Percentiles rank a stretch among this genome's conserved stretches.
Evolutionary conservation across 23 red algal genomes (phyloP).

Genomic region (Chondrus crispus): DNA sequence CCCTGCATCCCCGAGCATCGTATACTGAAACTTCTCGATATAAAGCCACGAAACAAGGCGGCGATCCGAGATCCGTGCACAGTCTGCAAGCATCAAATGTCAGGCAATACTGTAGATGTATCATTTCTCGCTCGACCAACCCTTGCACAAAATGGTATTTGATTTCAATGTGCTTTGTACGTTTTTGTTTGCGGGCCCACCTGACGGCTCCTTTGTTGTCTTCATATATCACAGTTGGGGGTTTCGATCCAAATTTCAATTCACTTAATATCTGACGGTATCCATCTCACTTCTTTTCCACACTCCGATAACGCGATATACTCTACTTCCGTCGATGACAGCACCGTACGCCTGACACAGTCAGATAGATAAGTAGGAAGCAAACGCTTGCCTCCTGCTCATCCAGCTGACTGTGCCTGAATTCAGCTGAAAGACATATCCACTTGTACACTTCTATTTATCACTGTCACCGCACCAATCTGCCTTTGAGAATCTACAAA

Average conservation of each 20-base stretch:
- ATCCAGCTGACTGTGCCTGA: not conserved
- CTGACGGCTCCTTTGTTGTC: not conserved
- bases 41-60: too few relatives aligned
- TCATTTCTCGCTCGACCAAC: not conserved
- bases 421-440: not conserved
- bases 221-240: not conserved
- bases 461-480: constrained; percentile 24
- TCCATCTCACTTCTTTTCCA: constrained; percentile 20
- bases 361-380: too few relatives aligned
- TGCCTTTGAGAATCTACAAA: not conserved
- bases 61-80: too few relatives aligned
- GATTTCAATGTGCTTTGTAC: constrained; percentile 16
- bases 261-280: not conserved
- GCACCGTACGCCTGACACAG: too few relatives aligned
- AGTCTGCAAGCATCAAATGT: not conserved
- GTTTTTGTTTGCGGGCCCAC: not conserved
- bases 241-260: not conserved
- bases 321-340: not conserved
- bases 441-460: not conserved
- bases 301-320: constrained; percentile 33
- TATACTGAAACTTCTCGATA: too few relatives aligned
- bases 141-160: constrained; percentile 5
- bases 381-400: not conserved
- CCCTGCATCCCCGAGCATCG: too few relatives aligned
- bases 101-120: not conserved